Conservation (phyloP, 192 early-diverging fungal species). For the Podochytrium sp. region DNA sequence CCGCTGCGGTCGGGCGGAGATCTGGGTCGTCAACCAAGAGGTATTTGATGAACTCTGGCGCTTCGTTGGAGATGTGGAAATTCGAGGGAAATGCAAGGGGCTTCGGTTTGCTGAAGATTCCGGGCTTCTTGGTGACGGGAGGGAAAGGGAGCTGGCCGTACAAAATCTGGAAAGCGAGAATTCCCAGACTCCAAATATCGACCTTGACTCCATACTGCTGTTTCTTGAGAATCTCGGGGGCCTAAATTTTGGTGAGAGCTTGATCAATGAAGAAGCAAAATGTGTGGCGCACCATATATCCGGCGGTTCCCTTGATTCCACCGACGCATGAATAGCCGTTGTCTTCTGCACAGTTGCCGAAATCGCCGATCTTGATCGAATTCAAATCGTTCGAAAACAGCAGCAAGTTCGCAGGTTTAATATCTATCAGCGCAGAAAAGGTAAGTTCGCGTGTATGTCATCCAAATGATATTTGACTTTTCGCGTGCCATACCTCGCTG, state of each 20-base stretch:
- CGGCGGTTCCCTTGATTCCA: constrained; percentile 30
- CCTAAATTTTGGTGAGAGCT: constrained; percentile 15
- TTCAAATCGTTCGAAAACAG: constrained; percentile 31
- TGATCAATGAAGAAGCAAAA: too few relatives aligned
- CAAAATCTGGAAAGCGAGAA: constrained; percentile 37
- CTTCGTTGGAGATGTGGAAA: constrained; percentile 32
- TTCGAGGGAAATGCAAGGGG: constrained; percentile 2
- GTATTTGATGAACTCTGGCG: constrained; percentile 64
- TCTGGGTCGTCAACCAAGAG: constrained; percentile 72
- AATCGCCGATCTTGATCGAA: constrained; percentile 45
- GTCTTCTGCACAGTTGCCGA: constrained; percentile 40
- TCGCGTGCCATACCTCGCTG: constrained; percentile 29
- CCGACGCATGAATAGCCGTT: constrained; percentile 38
- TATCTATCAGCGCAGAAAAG: constrained; percentile 24
- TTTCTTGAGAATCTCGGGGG: constrained; percentile 49
- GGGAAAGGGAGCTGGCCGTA: constrained; percentile 38
- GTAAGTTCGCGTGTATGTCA: too few relatives aligned
- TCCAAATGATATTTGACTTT: too few relatives aligned
- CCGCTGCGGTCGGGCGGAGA: constrained; percentile 70
- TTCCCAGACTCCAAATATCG: constrained; percentile 47
- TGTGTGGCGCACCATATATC: constrained; percentile 28
- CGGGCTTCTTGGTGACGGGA: constrained; percentile 34
- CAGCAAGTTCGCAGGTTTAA: constrained; percentile 45
- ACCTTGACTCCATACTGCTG: constrained; percentile 43
- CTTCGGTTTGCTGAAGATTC: background rate